Conservation (phyloP, 768 basidiomycete genomes). For the Pisolithus microcarpus region DNA sequence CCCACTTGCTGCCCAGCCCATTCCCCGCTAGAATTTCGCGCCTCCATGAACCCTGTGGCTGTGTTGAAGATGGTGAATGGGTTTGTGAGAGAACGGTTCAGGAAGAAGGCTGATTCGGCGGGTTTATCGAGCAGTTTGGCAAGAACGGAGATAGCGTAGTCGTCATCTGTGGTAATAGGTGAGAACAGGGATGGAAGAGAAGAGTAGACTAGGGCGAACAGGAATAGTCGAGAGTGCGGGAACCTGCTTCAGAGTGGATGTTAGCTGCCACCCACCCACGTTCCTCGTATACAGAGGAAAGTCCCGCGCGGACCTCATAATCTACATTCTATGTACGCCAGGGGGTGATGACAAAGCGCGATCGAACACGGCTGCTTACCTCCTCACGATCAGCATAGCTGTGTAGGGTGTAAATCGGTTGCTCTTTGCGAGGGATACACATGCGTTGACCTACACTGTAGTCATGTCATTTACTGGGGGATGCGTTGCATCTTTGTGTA, state of each 20-base stretch:
- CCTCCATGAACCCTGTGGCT: conserved; percentile 75
- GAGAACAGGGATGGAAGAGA: background rate
- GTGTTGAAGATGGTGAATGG: conserved; percentile 64
- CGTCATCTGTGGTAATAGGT: conserved; percentile 49
- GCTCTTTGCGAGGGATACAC: background rate
- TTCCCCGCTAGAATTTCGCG: conserved; percentile 54
- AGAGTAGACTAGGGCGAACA: conserved; percentile 39
- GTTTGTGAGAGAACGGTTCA: conserved; percentile 44
- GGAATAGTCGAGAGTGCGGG: conserved; percentile 71
- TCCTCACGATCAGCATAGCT: conserved; percentile 72
- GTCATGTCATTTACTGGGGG: conserved; percentile 51
- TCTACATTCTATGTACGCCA: conserved; percentile 47
- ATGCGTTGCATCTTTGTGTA: conserved; percentile 64
- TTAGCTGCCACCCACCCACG: conserved; percentile 77
- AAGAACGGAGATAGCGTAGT: conserved; percentile 64
- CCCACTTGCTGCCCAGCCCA: conserved; percentile 70
- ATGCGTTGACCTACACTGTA: conserved; percentile 35
- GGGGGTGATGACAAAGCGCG: background rate
- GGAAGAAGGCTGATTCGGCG: conserved; percentile 43
- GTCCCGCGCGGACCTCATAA: conserved; percentile 75
- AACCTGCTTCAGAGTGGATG: conserved; percentile 71
- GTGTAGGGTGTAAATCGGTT: background rate
- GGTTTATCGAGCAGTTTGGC: conserved; percentile 48
- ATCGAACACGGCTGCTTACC: conserved; percentile 26
- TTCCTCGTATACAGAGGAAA: conserved; percentile 58